Evolutionary conservation across 2,329 filamentous ascomycete species (phyloP).

Genomic region (Leptographium flavum): DNA sequence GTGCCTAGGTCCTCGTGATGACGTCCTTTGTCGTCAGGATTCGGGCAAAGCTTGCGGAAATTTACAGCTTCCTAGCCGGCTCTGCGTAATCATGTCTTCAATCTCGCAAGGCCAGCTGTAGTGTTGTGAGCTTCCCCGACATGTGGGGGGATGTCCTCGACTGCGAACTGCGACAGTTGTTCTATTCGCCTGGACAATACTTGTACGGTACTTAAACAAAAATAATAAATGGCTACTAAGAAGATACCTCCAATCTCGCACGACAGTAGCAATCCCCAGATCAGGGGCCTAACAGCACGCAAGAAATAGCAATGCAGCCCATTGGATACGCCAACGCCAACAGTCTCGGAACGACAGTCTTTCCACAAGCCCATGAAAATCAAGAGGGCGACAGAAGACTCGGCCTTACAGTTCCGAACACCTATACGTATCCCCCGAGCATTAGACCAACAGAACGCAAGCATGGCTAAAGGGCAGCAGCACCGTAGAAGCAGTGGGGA

Average conservation of each 20-base stretch:
- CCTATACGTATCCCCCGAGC: not conserved
- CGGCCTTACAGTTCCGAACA: not conserved
- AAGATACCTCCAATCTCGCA: not conserved
- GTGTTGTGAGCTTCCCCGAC: too few species aligned
- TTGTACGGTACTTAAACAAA: not conserved
- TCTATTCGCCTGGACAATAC: too few species aligned
- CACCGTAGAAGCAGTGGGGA: not conserved
- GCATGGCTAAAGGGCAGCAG: not conserved
- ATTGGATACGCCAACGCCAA: conserved; percentile 1
- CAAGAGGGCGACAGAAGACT: not conserved
- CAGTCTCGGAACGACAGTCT: not conserved
- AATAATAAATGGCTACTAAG: not conserved
- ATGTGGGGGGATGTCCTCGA: too few species aligned
- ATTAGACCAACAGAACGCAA: not conserved
- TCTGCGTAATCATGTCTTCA: too few species aligned
- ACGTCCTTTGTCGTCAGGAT: too few species aligned
- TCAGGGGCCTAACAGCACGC: not conserved
- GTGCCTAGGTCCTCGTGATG: too few species aligned
- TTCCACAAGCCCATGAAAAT: not conserved
- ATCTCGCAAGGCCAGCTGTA: too few species aligned
- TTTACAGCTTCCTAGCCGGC: too few species aligned
- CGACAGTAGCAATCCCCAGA: not conserved
- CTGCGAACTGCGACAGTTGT: not conserved
- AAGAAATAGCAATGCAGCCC: not conserved
- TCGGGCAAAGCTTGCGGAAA: too few species aligned